Base-by-base conservation (phyloP, 2,329 filamentous ascomycete species). In the Fusarium aywerte region DNA sequence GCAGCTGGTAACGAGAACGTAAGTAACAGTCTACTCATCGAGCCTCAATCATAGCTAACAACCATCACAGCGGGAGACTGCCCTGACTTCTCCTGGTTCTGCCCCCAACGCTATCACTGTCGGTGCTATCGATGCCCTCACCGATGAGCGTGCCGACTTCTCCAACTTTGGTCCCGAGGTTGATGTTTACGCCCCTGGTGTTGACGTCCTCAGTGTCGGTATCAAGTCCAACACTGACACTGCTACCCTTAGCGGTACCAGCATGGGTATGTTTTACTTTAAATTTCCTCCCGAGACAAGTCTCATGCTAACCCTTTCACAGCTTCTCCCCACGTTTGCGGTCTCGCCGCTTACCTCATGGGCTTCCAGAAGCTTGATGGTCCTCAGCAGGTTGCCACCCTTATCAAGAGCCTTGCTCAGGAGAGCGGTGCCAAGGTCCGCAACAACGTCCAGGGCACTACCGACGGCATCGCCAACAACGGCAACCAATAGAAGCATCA, bases 261-360 rank as follows among this genome's bases (percentile, higher is more conserved):
- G 84, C 64, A 90, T 90, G 88, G 77, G 78, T 80, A 76, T 62
- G 76, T 59, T 40, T 48, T 31, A 29, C 20, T 39, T 6, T 20
- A 3, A n/a, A n/a, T 4, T 7, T 11, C 12, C 18, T 21, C 32
- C 21, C 40, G 31, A 32, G 29, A 20, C 20, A 25, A 21, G 33
- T 33, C 45, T 21, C 11, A 64, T 52, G 42, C 73, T 74, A 50
- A 73, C 47, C 15, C 7, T 29, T 16, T 42, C 15, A 25, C 38
- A 79, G 88, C 90, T 25, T 84, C 84, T 13, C 90, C 90, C 2
- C 89, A 91, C 74, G 83, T 92, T 53, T 84, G 87, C 45, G 90
- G 90, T 45, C 80, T 92, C 5, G 88, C 87, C 15, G 89, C 88
- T 27, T 92, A 92, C 77, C 79, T 92, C 31, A 88, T 92, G 80